A percentile compares a stretch with the other conserved stretches of the same genome.
phyloP scores from a whole-genome alignment of 306 rosid species.

The Lathyrus oleraceus region DNA sequence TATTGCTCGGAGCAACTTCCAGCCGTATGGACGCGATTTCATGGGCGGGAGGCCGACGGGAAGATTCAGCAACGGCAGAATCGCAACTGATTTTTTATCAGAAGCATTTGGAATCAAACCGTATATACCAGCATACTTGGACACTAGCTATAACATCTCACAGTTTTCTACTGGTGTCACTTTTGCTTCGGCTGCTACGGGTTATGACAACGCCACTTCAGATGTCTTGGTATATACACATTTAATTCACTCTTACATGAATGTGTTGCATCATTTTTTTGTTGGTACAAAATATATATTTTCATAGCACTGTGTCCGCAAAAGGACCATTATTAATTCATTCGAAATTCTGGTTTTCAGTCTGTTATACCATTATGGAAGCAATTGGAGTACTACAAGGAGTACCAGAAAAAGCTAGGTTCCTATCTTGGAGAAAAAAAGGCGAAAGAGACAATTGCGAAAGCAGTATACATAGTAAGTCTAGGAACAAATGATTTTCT shows the following conservation, averaged over 20 bases:
- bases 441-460: constrained; percentile 52
- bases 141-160: constrained; percentile 67
- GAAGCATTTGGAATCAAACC: constrained; percentile 62
- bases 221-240: constrained; percentile 54
- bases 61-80: constrained; percentile 78
- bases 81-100: constrained; percentile 78
- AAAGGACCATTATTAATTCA: neutral
- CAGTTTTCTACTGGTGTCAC: constrained; percentile 77
- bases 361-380: constrained; percentile 86
- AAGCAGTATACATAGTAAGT: constrained; percentile 65
- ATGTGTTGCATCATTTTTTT: too few relatives aligned
- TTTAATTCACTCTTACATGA: neutral
- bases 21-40: constrained; percentile 91
- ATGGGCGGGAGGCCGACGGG: constrained; percentile 74
- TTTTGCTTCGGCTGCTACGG: constrained; percentile 93
- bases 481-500: constrained; percentile 90
- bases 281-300: too few relatives aligned
- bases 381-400: constrained; percentile 74
- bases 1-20: constrained; percentile 76
- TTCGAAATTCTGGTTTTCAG: constrained; percentile 48
- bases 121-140: constrained; percentile 79
- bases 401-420: constrained; percentile 59
- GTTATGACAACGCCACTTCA: constrained; percentile 92
- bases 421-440: constrained; percentile 51
- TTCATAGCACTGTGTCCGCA: neutral